Base-by-base conservation (phyloP, 768 basidiomycete species). In the Rhizopogon vinicolor region DNA sequence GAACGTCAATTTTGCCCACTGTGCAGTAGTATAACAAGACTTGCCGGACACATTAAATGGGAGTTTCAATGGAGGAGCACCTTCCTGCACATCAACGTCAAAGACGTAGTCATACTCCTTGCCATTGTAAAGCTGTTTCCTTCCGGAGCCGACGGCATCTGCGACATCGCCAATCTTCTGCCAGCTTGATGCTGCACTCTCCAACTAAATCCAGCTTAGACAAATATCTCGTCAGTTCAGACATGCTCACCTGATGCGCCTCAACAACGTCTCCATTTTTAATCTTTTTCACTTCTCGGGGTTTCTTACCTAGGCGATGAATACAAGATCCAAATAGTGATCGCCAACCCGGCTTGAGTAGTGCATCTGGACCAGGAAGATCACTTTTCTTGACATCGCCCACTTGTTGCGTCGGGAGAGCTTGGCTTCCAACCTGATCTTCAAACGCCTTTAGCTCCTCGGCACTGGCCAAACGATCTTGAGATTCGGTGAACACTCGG, bases 101-200 rank as follows among this genome's bases (percentile, higher is more conserved):
- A 98, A 98, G n/a, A 99, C 96, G 64, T 97, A 97, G 72, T 99
- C 97, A 65, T 95, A 99, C 72, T 98, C 96, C 65, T 87, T 87
- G 16, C 97, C 97, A 62, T 93, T 72, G 65, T 89, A 88, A n/a
- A 97, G 78, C 70, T 95, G 91, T 71, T 91, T 95, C 55, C 93
- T 80, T n/a, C 84, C 84, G 37, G 87, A 84, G 22, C 94, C 91
- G 51, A 96, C 89, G 18, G 94, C 95, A 65, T 97, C 97, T 4
- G 95, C 93, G 6, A 98, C 95, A 62, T 95, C 89, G 22, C 97
- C 97, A 35, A 98, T 85, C 68, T 95, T 96, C 68, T 92, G 83
- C 97, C 97, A 99, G 25, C 78, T 79, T 16, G 71, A 74, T 9
- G 76, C 73, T 3, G 78, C 71, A 41, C 73, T 77, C 54, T 94